Base-by-base conservation (phyloP, 2,329 filamentous ascomycete genomes). In the Polychaeton citri region DNA sequence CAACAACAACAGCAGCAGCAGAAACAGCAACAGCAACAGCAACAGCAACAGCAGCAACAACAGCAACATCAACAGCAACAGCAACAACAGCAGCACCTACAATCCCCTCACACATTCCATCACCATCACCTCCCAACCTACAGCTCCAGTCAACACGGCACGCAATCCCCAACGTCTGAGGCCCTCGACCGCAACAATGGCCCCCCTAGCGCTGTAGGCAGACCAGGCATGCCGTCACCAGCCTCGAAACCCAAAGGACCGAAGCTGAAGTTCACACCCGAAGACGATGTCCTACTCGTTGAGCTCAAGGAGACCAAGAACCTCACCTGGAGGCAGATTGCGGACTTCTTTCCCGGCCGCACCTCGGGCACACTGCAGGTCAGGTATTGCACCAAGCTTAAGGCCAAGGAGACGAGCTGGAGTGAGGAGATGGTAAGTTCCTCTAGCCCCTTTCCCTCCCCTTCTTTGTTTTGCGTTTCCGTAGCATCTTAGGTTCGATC, bases 261-360 rank as follows among this genome's bases (percentile, higher is more conserved):
- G 5, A 95, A 94, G 62, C 69, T 93, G 48, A 94, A 94, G 60
- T 95, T 95, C 54, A 94, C 86, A 1, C 77, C 83, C 7, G 86
- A 93, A 58, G 87, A 95, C 55, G 87, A 95, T 58, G 78, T 82
- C 47, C 65, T 93, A 33, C 68, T 95, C 36, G 79, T 94, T 38
- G 83, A 93, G 53, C 66, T 95, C 43, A 95, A 95, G 59, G 87
- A 95, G 61, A 87, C 90, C 53, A 92, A 90, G 60, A 87, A 84
- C 53, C 67, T 95, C 54, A 93, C 87, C 4, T 95, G 87, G 87
- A 94, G 93, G 62, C 87, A 95, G 66, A 95, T 95, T 52, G 84
- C 86, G 38, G 87, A 94, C 54, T 94, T 94, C 62, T 95, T 95
- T 49, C 87, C 87, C 1, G 87, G 86, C 2, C 71, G 87, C 39